Base-by-base conservation (phyloP, 305 asterid genomes). In the Solanum aculeatissimum region DNA sequence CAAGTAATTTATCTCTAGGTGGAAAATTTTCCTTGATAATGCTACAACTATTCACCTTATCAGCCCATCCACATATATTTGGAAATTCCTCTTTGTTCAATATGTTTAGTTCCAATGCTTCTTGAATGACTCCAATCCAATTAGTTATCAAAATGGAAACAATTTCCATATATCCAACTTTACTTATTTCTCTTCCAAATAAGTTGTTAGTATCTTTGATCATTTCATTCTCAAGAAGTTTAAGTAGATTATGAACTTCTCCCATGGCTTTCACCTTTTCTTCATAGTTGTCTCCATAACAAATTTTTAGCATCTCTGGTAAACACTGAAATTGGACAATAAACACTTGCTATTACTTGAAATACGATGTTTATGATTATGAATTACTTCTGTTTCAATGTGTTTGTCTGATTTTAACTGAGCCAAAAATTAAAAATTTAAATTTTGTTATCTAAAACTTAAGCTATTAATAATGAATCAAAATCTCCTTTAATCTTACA, bases 1-100 rank as follows among this genome's bases (percentile, higher is more conserved):
- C 25, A 68, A 9, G 32, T 54, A 91, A 40, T 80, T 78, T 85
- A 12, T 91, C 85, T 81, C 85, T 68, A 35, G 77, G 77, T 8
- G 91, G 93, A 29, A 80, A 15, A 84, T 23, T 82, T 86, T 88
- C 85, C 87, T 86, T 86, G 38, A 89, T 72, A 4, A 80, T n/a
- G 51, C 58, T 77, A 69, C 77, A 16, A 9, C 82, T 85, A 1
- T 53, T 53, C 16, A 47, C 57, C 19, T 80, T 85, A 4, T 87
- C 42, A 19, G 77, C 60, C 90, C 91, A 91, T 79, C n/a, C 85
- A 23, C 82, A 82, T 47, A 91, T 3, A 47, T 85, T 88, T 2
- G 93, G 90, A 47, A 62, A 86, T 23, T 86, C 88, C 1, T 89
- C 90, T 25, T 88, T 25, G 0, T 82, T 88, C 82, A 89, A 9